phyloP scores from a whole-genome alignment of 257 asterid species.

The Nicotiana benthamiana region DNA sequence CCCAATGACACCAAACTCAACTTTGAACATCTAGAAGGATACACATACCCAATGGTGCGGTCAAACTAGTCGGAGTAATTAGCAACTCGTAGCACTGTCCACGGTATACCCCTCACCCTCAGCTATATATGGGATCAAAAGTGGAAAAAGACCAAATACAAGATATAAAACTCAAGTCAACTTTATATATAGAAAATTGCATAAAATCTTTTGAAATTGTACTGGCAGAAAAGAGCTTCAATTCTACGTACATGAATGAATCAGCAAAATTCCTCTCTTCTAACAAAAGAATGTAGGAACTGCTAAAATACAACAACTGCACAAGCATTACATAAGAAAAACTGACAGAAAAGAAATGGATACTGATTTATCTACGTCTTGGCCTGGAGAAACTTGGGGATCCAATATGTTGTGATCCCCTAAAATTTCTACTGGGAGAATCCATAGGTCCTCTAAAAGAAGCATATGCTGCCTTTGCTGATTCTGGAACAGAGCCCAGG shows the following conservation, averaged over 20 bases:
- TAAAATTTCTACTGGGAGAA: constrained; percentile 49
- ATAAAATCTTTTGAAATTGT: background rate
- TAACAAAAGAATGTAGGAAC: background rate
- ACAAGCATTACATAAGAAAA: background rate
- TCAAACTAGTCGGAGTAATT: background rate
- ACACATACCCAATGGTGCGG: background rate
- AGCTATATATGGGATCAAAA: background rate
- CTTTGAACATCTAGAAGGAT: background rate
- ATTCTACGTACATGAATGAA: background rate
- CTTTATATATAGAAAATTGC: background rate
- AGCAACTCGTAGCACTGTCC: background rate
- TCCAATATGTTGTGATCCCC: constrained; percentile 44
- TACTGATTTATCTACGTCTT: constrained; percentile 56
- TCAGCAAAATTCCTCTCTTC: background rate
- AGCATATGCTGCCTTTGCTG: constrained; percentile 91
- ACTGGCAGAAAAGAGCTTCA: background rate
- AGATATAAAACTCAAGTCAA: background rate
- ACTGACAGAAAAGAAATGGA: background rate
- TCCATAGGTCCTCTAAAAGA: constrained; percentile 53
- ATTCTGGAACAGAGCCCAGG: constrained; percentile 73
- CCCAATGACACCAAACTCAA: background rate
- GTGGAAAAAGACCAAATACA: background rate
- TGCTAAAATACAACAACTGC: constrained; percentile 4
- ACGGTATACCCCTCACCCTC: background rate
- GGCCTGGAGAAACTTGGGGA: constrained; percentile 91